Evolutionary conservation across 345 rosid species (phyloP), one percentile per base, ranked within the genome.

Genomic region (Populus tremula): DNA sequence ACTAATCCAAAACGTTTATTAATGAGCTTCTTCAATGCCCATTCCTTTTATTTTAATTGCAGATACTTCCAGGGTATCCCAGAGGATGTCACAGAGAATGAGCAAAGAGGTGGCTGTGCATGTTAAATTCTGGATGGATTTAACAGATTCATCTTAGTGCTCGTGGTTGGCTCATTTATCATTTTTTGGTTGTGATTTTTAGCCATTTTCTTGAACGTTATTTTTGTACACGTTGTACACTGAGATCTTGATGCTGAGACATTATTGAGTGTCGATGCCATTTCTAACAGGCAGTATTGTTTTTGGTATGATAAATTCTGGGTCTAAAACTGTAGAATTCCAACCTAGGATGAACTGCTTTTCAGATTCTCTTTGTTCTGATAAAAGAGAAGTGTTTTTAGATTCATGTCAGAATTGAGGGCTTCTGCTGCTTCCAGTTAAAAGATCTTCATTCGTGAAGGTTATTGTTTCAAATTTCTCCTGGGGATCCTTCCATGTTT

Each of bases 11-110:
- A 25, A 33, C n/a, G 29, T 27, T 25, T 66, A 33, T 69, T 29
- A 36, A 33, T 2, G 53, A 38, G 25, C 62, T 56, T 43, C 5
- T 35, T 39, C 16, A 8, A 31, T 23, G 14, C 47, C 21, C 21
- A 12, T 66, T 39, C 16, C 16, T 70, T 77, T 53, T 5, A 17
- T 66, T 75, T 21, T 76, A 29, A 72, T 62, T 84, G 84, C 89
- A 94, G 98, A 88, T 94, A 94, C 86, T 94, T 94, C 86, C 97
- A 93, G 79, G 94, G 94, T 54, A 85, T 90, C 63, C 94, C 95
- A 1, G 97, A 91, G 54, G 88, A 88, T 50, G 90, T 84, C 49
- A 80, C 93, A 0, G 97, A 91, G 84, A 86, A 82, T n/a, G 98
- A 91, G 82, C 98, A 91, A 82, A 85, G 95, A 82, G 90, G 98